Conservation (phyloP, 306 rosid species). For the Lithocarpus polystachyus region DNA sequence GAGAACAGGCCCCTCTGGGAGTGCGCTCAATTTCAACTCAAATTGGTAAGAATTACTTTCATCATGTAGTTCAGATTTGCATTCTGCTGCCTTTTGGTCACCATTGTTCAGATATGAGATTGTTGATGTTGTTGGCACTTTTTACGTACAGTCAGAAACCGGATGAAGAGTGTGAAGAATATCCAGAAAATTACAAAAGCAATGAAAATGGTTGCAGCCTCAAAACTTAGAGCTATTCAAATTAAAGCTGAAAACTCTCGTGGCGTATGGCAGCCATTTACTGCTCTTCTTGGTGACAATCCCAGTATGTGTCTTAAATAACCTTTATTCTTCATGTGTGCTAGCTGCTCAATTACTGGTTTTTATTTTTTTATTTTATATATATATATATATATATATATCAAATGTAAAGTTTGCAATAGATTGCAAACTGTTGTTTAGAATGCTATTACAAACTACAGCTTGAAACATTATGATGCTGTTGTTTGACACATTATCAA, state of each 20-base stretch:
- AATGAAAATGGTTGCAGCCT: constrained; percentile 99
- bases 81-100: constrained; percentile 1
- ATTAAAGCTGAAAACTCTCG: constrained; percentile 84
- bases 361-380: not conserved
- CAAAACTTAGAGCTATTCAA: constrained; percentile 89
- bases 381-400: no score
- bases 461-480: not conserved
- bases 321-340: not conserved
- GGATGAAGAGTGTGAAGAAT: constrained; percentile 98
- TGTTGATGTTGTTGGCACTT: constrained; percentile 13
- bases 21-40: constrained; percentile 93
- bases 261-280: constrained; percentile 96
- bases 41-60: constrained; percentile 53
- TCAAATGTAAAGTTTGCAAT: not conserved
- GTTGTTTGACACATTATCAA: not conserved
- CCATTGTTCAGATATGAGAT: not conserved
- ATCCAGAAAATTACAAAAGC: constrained; percentile 99
- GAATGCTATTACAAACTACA: no score
- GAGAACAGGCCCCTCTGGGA: constrained; percentile 68
- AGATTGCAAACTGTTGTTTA: not conserved
- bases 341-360: not conserved
- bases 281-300: constrained; percentile 90
- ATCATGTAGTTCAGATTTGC: not conserved
- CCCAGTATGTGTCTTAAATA: constrained; percentile 52
- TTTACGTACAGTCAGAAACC: constrained; percentile 60